Percentiles rank a stretch among this genome's conserved stretches.
Conservation (phyloP, 345 rosid species). For the Erysimum cheiranthoides region DNA sequence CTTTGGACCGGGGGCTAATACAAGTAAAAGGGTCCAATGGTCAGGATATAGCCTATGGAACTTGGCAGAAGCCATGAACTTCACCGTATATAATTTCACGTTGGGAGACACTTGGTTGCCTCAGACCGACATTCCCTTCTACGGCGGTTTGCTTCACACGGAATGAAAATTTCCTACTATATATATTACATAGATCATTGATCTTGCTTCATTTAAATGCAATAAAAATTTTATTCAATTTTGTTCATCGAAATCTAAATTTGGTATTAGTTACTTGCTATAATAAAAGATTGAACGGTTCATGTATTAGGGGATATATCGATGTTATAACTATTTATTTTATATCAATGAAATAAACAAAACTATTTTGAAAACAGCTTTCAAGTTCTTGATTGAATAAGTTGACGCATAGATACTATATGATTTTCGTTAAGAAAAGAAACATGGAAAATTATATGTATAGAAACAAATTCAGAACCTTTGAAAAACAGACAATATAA, state of each 20-base stretch:
- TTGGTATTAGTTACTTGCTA: conserved; percentile 1
- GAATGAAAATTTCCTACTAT: conserved; percentile 6
- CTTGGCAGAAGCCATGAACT: conserved; percentile 61
- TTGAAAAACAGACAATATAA: conserved; percentile 10
- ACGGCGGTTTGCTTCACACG: conserved; percentile 51
- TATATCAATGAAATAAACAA: neutral
- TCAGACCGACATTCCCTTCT: conserved; percentile 60
- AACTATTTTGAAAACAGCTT: neutral
- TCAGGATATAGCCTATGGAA: conserved; percentile 61
- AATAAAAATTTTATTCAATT: conserved; percentile 19
- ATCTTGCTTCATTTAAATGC: neutral
- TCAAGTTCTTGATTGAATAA: neutral
- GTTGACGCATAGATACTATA: conserved; percentile 4
- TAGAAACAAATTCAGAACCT: conserved; percentile 16
- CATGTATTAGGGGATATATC: conserved; percentile 9
- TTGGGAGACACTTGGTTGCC: conserved; percentile 72
- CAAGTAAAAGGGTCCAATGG: conserved; percentile 64
- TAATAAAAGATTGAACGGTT: neutral
- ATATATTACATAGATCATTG: neutral
- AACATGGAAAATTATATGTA: neutral
- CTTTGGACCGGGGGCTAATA: conserved; percentile 65
- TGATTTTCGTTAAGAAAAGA: neutral
- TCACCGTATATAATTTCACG: conserved; percentile 68
- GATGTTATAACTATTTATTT: conserved; percentile 4
- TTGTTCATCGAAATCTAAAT: conserved; percentile 25